phyloP scores from a whole-genome alignment of 495 filamentous ascomycete species.

The Stereocaulon alpinum region DNA sequence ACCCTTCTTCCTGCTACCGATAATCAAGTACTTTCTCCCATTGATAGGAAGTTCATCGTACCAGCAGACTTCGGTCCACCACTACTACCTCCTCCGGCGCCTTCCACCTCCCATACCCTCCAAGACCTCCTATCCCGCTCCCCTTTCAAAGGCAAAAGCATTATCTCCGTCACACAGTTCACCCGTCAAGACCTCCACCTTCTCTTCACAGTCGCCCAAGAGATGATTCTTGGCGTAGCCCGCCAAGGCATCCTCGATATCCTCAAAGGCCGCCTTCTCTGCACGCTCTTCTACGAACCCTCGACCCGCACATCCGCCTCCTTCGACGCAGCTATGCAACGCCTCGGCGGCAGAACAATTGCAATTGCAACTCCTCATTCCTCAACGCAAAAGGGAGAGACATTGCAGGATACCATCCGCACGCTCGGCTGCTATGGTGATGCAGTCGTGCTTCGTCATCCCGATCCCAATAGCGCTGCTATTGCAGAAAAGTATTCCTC shows the following conservation, averaged over 20 bases:
- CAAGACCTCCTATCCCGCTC: conserved; percentile 65
- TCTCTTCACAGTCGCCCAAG: conserved; percentile 90
- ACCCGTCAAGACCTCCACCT: conserved; percentile 74
- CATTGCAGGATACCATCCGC: conserved; percentile 83
- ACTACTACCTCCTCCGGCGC: conserved; percentile 35
- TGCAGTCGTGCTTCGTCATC: conserved; percentile 88
- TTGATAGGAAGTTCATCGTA: conserved; percentile 18
- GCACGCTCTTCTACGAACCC: conserved; percentile 94
- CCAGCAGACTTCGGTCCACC: conserved; percentile 45
- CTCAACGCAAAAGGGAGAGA: conserved; percentile 85
- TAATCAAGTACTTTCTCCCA: conserved; percentile 13
- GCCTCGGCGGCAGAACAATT: conserved; percentile 76
- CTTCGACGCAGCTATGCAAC: conserved; percentile 97
- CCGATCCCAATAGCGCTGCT: conserved; percentile 63
- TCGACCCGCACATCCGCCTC: conserved; percentile 93
- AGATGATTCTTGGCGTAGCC: conserved; percentile 89
- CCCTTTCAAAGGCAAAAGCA: conserved; percentile 73
- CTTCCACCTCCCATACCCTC: conserved; percentile 47
- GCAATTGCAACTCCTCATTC: conserved; percentile 69
- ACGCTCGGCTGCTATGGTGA: conserved; percentile 91
- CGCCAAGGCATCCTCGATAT: conserved; percentile 80
- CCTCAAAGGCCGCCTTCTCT: conserved; percentile 73
- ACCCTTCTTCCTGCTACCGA: conserved; percentile 20
- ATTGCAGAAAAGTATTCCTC: conserved; percentile 75
- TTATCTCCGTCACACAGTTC: conserved; percentile 86